Conservation (phyloP, 768 basidiomycete species). For the Leccinum imitatum region DNA sequence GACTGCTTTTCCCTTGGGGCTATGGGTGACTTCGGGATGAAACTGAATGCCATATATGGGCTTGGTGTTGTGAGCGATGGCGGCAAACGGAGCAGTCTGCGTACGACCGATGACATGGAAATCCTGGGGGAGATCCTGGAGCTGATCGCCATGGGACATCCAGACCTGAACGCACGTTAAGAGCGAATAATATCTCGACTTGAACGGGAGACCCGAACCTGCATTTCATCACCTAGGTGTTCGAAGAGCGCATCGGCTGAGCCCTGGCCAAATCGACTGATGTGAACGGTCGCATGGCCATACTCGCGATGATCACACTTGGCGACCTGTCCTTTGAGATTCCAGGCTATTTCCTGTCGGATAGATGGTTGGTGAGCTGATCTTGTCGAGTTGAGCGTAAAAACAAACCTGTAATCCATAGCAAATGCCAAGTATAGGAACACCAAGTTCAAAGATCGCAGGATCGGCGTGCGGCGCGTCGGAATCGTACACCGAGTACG, state of each 20-base stretch:
- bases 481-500: slow-evolving; percentile 94
- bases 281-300: slow-evolving; percentile 82
- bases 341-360: slow-evolving; percentile 88
- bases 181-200: background rate
- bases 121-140: slow-evolving; percentile 73
- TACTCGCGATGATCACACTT: slow-evolving; percentile 94
- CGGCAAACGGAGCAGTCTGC: slow-evolving; percentile 84
- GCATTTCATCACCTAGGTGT: slow-evolving; percentile 84
- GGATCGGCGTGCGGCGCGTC: slow-evolving; percentile 95
- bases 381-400: background rate
- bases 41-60: slow-evolving; percentile 97
- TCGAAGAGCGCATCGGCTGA: slow-evolving; percentile 78
- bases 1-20: slow-evolving; percentile 83
- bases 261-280: slow-evolving; percentile 58
- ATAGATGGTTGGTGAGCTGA: background rate
- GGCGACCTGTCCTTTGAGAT: slow-evolving; percentile 78
- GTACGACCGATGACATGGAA: slow-evolving; percentile 92
- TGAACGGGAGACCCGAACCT: slow-evolving; percentile 47
- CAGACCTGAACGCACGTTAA: slow-evolving; percentile 69
- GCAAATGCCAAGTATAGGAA: slow-evolving; percentile 95
- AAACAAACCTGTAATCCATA: slow-evolving; percentile 86
- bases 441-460: slow-evolving; percentile 79
- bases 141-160: slow-evolving; percentile 99
- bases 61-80: slow-evolving; percentile 86
- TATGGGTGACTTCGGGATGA: slow-evolving; percentile 98